Evolutionary conservation across 495 filamentous ascomycete species (phyloP).

Genomic region (Aspergillus carlsbadensis): DNA sequence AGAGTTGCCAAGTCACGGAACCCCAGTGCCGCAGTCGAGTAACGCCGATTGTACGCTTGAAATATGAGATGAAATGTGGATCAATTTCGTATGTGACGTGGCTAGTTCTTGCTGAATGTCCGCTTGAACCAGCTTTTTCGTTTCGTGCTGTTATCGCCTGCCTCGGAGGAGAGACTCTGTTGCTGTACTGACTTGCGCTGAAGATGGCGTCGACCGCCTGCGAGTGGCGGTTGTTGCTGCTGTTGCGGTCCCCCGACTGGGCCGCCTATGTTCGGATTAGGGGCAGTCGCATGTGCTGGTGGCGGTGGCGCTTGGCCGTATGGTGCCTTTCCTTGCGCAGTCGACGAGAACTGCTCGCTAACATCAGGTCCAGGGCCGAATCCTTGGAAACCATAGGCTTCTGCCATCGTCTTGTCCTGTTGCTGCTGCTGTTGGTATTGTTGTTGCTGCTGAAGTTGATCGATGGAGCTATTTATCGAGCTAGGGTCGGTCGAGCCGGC

Average conservation of each 20-base stretch:
- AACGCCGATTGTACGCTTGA: constrained; percentile 23
- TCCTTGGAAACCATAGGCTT: constrained; percentile 56
- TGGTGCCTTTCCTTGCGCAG: constrained; percentile 12
- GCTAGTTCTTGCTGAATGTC: constrained; percentile 67
- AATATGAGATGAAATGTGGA: too few species aligned
- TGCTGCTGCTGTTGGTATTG: constrained; percentile 32
- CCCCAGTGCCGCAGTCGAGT: constrained; percentile 15
- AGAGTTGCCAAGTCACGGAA: neutral
- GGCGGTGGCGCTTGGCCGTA: constrained; percentile 18
- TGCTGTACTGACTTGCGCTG: constrained; percentile 20
- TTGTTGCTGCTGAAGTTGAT: constrained; percentile 62
- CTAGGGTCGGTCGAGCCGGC: constrained; percentile 87
- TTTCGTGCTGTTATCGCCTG: constrained; percentile 55
- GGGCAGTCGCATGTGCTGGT: neutral
- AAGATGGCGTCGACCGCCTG: constrained; percentile 28
- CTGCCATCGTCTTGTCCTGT: constrained; percentile 50
- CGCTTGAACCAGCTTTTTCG: constrained; percentile 85
- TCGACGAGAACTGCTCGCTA: constrained; percentile 14
- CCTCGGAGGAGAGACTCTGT: constrained; percentile 16
- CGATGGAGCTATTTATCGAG: constrained; percentile 86
- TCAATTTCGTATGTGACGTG: neutral
- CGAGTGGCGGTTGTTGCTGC: constrained; percentile 19
- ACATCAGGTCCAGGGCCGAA: constrained; percentile 43
- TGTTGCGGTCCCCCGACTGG: constrained; percentile 28
- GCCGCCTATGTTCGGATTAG: constrained; percentile 25